These are phyloP conservation scores for Achlya hypogyna DNA, from an alignment of 352 stramenopile genomes.

Conservation along the genomic window DNA sequence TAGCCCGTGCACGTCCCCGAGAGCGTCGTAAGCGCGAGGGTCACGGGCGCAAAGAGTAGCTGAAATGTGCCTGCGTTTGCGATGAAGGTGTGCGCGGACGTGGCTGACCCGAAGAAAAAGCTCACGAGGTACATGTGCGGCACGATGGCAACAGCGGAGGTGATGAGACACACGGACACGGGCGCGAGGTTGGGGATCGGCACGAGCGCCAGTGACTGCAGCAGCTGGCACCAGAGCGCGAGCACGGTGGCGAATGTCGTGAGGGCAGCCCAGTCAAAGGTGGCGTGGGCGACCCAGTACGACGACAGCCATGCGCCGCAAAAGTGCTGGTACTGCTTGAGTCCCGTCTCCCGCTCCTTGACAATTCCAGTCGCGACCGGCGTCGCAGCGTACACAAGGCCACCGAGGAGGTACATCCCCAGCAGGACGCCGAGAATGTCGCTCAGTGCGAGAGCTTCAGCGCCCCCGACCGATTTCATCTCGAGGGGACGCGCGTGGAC, in stretches of 20 bases:
- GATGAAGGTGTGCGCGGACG: slow-evolving; percentile 70
- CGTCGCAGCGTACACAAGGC: not conserved
- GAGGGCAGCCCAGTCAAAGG: slow-evolving; percentile 54
- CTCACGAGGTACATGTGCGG: slow-evolving; percentile 58
- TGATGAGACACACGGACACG: slow-evolving; percentile 29
- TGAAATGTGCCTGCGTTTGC: slow-evolving; percentile 65
- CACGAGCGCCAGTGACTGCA: slow-evolving; percentile 31
- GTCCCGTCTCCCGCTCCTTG: slow-evolving; percentile 54
- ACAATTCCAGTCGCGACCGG: slow-evolving; percentile 32
- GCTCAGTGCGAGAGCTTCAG: not conserved
- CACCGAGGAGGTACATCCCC: not conserved
- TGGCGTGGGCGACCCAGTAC: slow-evolving; percentile 60
- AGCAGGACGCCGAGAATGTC: not conserved
- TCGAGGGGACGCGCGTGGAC: not conserved
- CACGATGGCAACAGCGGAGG: slow-evolving; percentile 46
- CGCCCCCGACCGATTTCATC: not conserved
- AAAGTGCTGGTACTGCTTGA: slow-evolving; percentile 66
- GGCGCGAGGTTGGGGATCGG: slow-evolving; percentile 29
- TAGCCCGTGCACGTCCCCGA: slow-evolving; percentile 39
- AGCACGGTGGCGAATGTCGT: slow-evolving; percentile 28
- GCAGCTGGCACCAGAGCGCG: slow-evolving; percentile 25
- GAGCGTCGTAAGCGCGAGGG: slow-evolving; percentile 40
- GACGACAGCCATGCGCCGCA: slow-evolving; percentile 31
- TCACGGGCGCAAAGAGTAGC: slow-evolving; percentile 38
- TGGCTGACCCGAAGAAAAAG: slow-evolving; percentile 62